Evolutionary conservation across 352 stramenopile genomes (phyloP).

Genomic region (Phytophthora europaea): DNA sequence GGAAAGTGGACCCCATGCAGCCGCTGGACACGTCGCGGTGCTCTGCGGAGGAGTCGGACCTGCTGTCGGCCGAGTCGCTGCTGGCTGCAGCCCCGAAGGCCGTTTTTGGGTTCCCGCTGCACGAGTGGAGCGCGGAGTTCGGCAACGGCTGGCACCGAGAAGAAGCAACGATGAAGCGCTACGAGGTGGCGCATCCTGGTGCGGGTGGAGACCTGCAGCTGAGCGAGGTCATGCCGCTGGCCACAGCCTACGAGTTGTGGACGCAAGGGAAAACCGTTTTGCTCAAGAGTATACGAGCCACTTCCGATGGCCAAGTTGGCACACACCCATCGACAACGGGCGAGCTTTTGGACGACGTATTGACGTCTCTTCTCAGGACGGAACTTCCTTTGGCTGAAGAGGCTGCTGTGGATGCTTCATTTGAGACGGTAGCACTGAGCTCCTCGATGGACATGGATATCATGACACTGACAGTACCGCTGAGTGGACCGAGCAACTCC

Average conservation of each 20-base stretch:
- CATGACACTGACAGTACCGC: slow-evolving; percentile 40
- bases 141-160: slow-evolving; percentile 28
- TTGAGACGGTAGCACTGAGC: slow-evolving; percentile 33
- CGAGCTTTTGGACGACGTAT: slow-evolving; percentile 27
- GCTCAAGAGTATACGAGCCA: slow-evolving; percentile 16
- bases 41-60: slow-evolving; percentile 2
- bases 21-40: slow-evolving; percentile 32
- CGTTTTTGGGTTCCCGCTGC: slow-evolving; percentile 43
- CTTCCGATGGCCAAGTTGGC: not conserved
- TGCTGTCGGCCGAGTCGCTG: slow-evolving; percentile 18
- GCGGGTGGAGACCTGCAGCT: not conserved
- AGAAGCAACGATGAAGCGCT: slow-evolving; percentile 19
- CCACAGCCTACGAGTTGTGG: slow-evolving; percentile 43
- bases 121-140: slow-evolving; percentile 36
- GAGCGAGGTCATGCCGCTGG: slow-evolving; percentile 35
- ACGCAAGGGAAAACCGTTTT: slow-evolving; percentile 34
- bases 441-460: slow-evolving; percentile 41
- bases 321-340: slow-evolving; percentile 12
- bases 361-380: slow-evolving; percentile 17
- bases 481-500: slow-evolving; percentile 20
- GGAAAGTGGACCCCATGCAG: slow-evolving; percentile 39
- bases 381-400: slow-evolving; percentile 19
- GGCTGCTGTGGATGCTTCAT: slow-evolving; percentile 34
- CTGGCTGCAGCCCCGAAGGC: slow-evolving; percentile 24
- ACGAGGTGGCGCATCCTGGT: slow-evolving; percentile 26